Evolutionary conservation across 1,284 basidiomycete genomes (phyloP).

Genomic region (Flammula alnicola): DNA sequence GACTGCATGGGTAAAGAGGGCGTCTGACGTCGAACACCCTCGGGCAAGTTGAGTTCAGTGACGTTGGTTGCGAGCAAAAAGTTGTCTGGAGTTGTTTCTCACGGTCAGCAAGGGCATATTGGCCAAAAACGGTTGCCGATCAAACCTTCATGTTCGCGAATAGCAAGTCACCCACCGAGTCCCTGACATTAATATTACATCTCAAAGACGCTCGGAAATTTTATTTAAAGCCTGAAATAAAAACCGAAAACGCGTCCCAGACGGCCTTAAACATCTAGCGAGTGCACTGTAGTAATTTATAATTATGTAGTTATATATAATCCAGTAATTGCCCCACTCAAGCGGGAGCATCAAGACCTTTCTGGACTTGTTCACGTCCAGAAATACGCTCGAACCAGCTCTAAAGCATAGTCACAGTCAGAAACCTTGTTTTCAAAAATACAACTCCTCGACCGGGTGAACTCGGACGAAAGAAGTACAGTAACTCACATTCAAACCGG

Average conservation of each 20-base stretch:
- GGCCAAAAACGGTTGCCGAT: constrained; percentile 12
- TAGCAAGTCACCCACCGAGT: too few relatives aligned
- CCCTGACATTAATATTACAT: too few relatives aligned
- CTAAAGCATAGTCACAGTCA: constrained; percentile 1
- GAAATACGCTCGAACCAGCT: constrained; percentile 22
- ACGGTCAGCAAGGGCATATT: constrained; percentile 8
- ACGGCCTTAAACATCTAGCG: too few relatives aligned
- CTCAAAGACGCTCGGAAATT: too few relatives aligned
- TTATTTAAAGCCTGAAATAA: too few relatives aligned
- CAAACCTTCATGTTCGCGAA: too few relatives aligned
- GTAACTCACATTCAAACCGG: constrained; percentile 49
- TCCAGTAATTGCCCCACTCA: too few relatives aligned
- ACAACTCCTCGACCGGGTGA: constrained; percentile 10
- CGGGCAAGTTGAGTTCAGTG: constrained; percentile 2
- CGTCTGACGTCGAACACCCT: constrained; percentile 4
- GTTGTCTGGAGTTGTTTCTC: constrained; percentile 14
- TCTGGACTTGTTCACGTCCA: constrained; percentile 14
- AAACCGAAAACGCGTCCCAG: too few relatives aligned
- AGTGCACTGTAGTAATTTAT: too few relatives aligned
- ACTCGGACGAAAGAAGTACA: constrained; percentile 11
- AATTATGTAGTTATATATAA: too few relatives aligned
- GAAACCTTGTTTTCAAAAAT: constrained; percentile 1
- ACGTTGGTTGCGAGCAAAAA: constrained; percentile 13
- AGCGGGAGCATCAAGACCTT: constrained; percentile 6
- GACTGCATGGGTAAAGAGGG: constrained; percentile 19